Percentiles rank a stretch among this genome's conserved stretches.
These are phyloP conservation scores for Fraxinus pennsylvanica DNA, from an alignment of 257 asterid genomes.

Conservation along the genomic window DNA sequence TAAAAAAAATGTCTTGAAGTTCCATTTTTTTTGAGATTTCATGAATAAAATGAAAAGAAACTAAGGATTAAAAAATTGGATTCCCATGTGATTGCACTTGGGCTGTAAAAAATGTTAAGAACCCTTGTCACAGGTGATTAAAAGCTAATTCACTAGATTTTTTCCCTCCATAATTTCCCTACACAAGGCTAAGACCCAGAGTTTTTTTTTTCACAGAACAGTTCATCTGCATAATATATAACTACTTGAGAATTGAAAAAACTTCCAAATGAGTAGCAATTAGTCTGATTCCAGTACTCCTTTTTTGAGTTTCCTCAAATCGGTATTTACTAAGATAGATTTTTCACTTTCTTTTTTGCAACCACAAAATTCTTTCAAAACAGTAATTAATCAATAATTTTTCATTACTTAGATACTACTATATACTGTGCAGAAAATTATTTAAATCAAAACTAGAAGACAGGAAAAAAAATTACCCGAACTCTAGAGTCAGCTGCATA, in stretches of 20 bases:
- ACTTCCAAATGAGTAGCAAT: neutral
- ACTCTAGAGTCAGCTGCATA: slow-evolving; percentile 86
- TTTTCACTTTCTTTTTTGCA: neutral
- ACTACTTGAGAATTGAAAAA: neutral
- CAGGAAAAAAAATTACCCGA: slow-evolving; percentile 51
- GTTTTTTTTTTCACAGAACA: neutral
- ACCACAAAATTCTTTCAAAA: neutral
- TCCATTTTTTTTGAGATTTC: neutral
- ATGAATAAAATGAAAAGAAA: neutral
- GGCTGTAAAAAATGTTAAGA: neutral
- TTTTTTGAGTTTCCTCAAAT: neutral
- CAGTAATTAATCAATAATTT: neutral
- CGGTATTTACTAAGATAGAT: neutral
- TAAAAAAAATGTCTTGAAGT: too few species aligned
- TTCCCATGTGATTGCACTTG: neutral
- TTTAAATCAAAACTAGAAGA: neutral
- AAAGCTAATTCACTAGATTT: neutral
- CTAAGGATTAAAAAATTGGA: neutral
- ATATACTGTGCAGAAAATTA: neutral
- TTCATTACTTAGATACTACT: too few species aligned
- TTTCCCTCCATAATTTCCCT: neutral
- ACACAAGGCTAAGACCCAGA: neutral
- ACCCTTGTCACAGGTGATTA: neutral
- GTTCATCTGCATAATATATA: neutral
- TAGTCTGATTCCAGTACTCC: neutral